phyloP scores from a whole-genome alignment of 1,284 basidiomycete species.

The Ustanciosporium gigantosporum region DNA sequence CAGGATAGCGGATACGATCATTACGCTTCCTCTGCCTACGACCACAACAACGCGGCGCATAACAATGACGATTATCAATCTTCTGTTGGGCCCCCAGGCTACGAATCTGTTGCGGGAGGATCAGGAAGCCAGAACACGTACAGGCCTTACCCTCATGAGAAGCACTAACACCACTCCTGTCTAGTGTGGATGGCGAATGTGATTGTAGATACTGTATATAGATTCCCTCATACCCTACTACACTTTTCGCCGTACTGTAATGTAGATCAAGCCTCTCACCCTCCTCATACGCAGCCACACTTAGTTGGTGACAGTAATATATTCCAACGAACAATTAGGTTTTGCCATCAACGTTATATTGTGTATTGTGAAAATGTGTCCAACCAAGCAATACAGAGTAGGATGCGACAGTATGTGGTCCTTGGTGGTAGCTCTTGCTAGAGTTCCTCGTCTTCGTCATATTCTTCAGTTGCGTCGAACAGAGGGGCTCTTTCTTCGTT shows the following conservation, averaged over 20 bases:
- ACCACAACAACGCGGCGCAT: conserved; percentile 2
- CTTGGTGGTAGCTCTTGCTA: too few relatives aligned
- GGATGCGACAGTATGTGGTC: too few relatives aligned
- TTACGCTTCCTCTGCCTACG: conserved; percentile 27
- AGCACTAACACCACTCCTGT: conserved; percentile 2
- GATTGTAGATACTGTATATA: too few relatives aligned
- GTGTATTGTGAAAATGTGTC: too few relatives aligned
- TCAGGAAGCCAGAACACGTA: neutral
- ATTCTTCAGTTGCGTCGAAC: conserved; percentile 32
- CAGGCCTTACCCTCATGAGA: conserved; percentile 12
- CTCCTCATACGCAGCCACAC: too few relatives aligned
- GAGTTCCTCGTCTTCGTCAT: too few relatives aligned
- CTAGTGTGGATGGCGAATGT: too few relatives aligned
- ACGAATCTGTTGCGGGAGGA: conserved; percentile 5
- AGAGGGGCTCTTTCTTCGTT: conserved; percentile 40
- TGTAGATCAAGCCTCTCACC: neutral
- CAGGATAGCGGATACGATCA: conserved; percentile 24
- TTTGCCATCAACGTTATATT: neutral
- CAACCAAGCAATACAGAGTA: too few relatives aligned
- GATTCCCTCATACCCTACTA: too few relatives aligned
- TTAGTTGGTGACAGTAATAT: too few relatives aligned
- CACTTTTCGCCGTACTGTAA: neutral
- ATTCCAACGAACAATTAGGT: conserved; percentile 1
- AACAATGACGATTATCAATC: conserved; percentile 20
- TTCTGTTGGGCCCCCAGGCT: conserved; percentile 23